phyloP scores from a whole-genome alignment of 2,329 filamentous ascomycete species.

The Apiospora koreana region DNA sequence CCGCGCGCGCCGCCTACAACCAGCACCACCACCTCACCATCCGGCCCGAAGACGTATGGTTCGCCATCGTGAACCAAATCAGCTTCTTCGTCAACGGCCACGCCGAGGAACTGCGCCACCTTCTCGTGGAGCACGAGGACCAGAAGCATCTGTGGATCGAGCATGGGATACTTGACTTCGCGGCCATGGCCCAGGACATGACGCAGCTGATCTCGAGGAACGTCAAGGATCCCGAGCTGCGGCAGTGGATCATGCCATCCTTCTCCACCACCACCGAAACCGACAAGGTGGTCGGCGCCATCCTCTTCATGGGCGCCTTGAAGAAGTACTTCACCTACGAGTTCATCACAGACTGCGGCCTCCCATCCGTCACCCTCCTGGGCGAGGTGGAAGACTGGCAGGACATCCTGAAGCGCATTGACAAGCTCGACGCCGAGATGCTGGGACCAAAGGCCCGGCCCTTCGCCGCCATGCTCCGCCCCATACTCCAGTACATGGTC shows the following conservation, averaged over 20 bases:
- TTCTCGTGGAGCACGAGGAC: conserved; percentile 45
- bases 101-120: conserved; percentile 42
- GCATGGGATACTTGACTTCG: conserved; percentile 7
- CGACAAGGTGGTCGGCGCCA: conserved; percentile 43
- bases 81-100: conserved; percentile 47
- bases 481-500: too few species aligned
- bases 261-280: conserved; percentile 51
- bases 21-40: neutral
- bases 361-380: neutral
- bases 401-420: too few species aligned
- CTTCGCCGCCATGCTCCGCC: too few species aligned
- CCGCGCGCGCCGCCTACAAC: neutral
- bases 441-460: too few species aligned
- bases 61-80: conserved; percentile 50
- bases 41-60: conserved; percentile 50
- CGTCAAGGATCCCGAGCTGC: conserved; percentile 26
- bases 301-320: conserved; percentile 53
- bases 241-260: conserved; percentile 49
- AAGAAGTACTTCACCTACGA: conserved; percentile 37
- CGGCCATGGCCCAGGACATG: conserved; percentile 28
- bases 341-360: neutral
- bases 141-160: conserved; percentile 25
- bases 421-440: too few species aligned
- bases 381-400: neutral
- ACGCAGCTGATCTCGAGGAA: conserved; percentile 5